Evolutionary conservation across 768 basidiomycete species (phyloP), one percentile per base, ranked within the genome.

Genomic region (Dioszegia aurantiaca): DNA sequence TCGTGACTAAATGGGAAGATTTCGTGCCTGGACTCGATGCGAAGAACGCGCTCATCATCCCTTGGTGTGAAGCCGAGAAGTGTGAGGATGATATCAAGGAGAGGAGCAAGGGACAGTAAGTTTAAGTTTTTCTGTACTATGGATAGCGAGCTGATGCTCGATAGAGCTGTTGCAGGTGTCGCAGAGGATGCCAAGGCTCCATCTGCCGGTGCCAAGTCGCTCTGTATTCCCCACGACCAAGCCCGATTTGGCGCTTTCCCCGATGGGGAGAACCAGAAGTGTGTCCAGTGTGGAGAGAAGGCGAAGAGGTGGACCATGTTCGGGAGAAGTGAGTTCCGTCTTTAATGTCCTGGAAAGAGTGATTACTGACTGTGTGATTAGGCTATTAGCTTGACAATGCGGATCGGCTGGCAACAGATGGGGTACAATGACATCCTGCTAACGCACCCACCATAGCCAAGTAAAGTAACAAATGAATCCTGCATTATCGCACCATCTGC

Each of bases 1-100:
- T 82, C 65, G 82, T 95, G 44, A 87, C 83, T 9, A 81, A 85
- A 39, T 99, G 94, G 94, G 87, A 93, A 44, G 87, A 97, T 58
- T 81, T 98, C 55, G 93, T 99, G 16, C 90, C 93, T 3, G 82
- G 87, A 9, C 80, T 99, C 41, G 94, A 99, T 77, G 80, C 81
- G 74, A 97, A 95, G 80, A 85, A 86, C 72, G 81, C 91, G 36
- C 85, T 87, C 21, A 87, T 87, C 55, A 84, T 98, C 59, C 95
- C 95, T 3, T 99, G 95, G 95, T 98, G 95, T 77, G 91, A 98
- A 78, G 82, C 80, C 19, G 89, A 89, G 73, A 82, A 81, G 14
- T 99, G 95, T 72, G 95, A 99, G 77, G 94, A 99, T 74, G 89
- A 92, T 69, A 97, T 99, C 82, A 98, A 99, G 81, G 91, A 98